These are phyloP conservation scores for Gautieria morchelliformis DNA, from an alignment of 768 basidiomycete species.

Conservation along the genomic window DNA sequence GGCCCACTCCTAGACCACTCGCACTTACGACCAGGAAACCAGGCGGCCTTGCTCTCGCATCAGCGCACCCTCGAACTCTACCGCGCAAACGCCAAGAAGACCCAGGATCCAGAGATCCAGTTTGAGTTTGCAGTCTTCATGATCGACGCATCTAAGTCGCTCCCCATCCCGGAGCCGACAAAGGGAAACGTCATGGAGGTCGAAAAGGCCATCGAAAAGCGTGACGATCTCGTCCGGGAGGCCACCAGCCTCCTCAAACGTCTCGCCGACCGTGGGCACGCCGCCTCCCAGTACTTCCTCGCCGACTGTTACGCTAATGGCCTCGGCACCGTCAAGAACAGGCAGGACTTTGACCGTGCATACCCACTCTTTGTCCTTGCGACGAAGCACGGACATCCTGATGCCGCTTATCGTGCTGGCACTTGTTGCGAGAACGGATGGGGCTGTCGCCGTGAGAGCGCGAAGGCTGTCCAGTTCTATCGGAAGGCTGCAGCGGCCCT, in stretches of 20 bases:
- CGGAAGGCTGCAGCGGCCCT: constrained; percentile 85
- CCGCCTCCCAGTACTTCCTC: constrained; percentile 92
- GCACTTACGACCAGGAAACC: constrained; percentile 85
- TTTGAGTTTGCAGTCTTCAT: constrained; percentile 99
- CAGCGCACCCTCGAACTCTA: constrained; percentile 96
- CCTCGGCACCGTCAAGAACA: constrained; percentile 82
- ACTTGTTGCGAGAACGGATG: constrained; percentile 99
- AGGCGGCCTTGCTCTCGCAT: constrained; percentile 88
- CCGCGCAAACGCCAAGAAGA: constrained; percentile 96
- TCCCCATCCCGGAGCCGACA: constrained; percentile 64
- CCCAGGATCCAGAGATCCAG: constrained; percentile 93
- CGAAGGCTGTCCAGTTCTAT: constrained; percentile 88
- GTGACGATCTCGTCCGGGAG: constrained; percentile 84
- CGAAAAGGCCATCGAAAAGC: constrained; percentile 70
- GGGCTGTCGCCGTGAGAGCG: constrained; percentile 89
- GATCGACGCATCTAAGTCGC: constrained; percentile 91
- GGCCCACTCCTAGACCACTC: constrained; percentile 81
- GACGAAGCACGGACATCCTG: constrained; percentile 94
- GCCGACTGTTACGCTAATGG: constrained; percentile 98
- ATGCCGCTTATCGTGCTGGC: constrained; percentile 90
- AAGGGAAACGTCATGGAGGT: constrained; percentile 71
- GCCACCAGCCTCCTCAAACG: constrained; percentile 81
- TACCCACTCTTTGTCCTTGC: constrained; percentile 94
- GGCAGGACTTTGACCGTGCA: constrained; percentile 95
- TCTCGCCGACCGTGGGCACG: constrained; percentile 89